Evolutionary conservation across 768 basidiomycete species (phyloP), one percentile per base, ranked within the genome.

Genomic region (Hemileccinum rubropunctum): DNA sequence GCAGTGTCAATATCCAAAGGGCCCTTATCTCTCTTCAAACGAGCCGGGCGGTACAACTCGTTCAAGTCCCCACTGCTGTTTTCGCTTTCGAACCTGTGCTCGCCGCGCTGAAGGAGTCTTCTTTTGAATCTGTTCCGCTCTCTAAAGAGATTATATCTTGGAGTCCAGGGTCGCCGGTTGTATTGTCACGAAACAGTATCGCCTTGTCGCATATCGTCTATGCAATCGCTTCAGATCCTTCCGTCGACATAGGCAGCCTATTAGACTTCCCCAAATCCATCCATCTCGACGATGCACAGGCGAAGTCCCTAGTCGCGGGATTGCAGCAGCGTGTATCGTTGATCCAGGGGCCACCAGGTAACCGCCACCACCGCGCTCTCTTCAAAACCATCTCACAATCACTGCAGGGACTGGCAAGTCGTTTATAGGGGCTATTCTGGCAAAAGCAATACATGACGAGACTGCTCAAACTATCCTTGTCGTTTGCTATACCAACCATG

Each of bases 401-500:
- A 9, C 8, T 10, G 2, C n/a, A 86, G 85, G 86, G 0, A 88
- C 86, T 0, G 85, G 85, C 1, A 88, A 86, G 56, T 85, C 83
- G 0, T 86, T 85, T 56, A 80, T 87, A 37, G 86, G 86, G 0
- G 77, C 81, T 1, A 66, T 87, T 1, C 64, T 86, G 0, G 81
- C 82, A 0, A 86, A 85, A 48, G 66, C 74, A 4, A 61, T 86
- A 12, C 76, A 85, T 39, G 75, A 79, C n/a, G 56, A 62, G 43
- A 77, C 77, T 0, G 3, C 50, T 0, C 66, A 72, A 37, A 79
- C 63, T 0, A 83, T 86, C n/a, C 75, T 87, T 6, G 80, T 87
- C 13, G 79, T 84, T 32, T 86, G 84, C 57, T 86, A 79, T 48
- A 88, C 84, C 1, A 88, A 88, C 49, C 86, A 88, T 50, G 86